Percentiles rank a stretch among this genome's conserved stretches.
phyloP scores from a whole-genome alignment of 305 asterid species.

The Fraxinus floribunda region DNA sequence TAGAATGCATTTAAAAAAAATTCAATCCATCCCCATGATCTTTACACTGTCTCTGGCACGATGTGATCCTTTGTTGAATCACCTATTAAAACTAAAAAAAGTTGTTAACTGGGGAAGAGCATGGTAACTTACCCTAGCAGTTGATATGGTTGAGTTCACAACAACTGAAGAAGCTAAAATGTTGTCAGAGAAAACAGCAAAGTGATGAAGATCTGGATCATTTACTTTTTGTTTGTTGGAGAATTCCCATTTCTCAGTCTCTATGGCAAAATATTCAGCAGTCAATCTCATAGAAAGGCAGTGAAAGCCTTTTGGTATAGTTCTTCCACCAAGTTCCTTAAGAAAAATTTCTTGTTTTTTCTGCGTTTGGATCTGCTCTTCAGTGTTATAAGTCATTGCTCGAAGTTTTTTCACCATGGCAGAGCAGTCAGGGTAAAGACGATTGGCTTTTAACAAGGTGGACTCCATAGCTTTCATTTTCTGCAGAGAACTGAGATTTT shows the following conservation, averaged over 20 bases:
- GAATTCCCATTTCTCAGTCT: conserved; percentile 52
- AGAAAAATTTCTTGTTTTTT: conserved; percentile 72
- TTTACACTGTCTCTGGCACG: neutral
- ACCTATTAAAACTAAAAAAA: neutral
- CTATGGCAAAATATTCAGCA: conserved; percentile 69
- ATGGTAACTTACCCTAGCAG: conserved; percentile 56
- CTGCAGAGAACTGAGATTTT: conserved; percentile 71
- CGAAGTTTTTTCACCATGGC: conserved; percentile 83
- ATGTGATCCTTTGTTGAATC: neutral
- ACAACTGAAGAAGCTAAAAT: conserved; percentile 89
- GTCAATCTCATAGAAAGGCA: conserved; percentile 91
- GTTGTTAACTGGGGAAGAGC: conserved; percentile 6
- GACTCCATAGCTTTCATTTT: conserved; percentile 89
- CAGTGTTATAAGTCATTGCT: conserved; percentile 80
- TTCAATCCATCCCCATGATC: neutral
- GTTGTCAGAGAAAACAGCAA: conserved; percentile 87
- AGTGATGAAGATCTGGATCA: conserved; percentile 67
- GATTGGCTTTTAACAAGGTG: conserved; percentile 68
- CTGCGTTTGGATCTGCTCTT: conserved; percentile 69
- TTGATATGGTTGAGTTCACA: conserved; percentile 75
- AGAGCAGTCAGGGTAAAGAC: conserved; percentile 76
- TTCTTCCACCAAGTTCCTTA: conserved; percentile 75
- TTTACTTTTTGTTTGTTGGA: conserved; percentile 55
- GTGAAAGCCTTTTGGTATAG: conserved; percentile 85
- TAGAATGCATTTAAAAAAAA: neutral